Base-by-base conservation (phyloP, 2,329 filamentous ascomycete species). In the Hymenoscyphus scutula region DNA sequence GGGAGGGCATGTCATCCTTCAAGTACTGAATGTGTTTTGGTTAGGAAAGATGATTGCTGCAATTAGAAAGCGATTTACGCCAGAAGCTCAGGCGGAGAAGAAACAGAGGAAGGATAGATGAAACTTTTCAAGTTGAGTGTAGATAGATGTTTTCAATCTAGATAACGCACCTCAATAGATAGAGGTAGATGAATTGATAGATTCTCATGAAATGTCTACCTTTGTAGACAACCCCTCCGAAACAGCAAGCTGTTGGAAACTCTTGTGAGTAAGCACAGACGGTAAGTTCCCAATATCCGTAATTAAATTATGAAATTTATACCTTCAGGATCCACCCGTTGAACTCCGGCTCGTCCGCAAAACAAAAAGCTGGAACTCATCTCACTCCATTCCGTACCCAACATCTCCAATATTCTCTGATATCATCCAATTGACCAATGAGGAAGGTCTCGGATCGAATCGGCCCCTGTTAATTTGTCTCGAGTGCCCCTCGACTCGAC, bases 11-110 rank as follows among this genome's bases (percentile, higher is more conserved):
- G 60, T 89, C 7, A 84, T 82, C 0, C 81, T 95, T 30, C 92
- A 91, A 71, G 79, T 82, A n/a, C 78, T 94, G 61, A 94, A 94
- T 76, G 85, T 90, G 69, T 90, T 87, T 76, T 94, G 91, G 91
- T 93, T 93, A 74, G 80, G 85, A 72, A 91, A 90, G 82, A 94
- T 94, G 91, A 86, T 70, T 56, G 62, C 64, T 2, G 67, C 69
- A 1, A 66, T 70, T 3, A 67, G 55, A 54, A 72, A 69, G 61
- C 61, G 68, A 15, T 72, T 70, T 53, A 59, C 58, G 7, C 58
- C 58, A 38, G 58, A 59, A 38, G 58, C 58, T 45, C 34, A 37
- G 27, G 58, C 58, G 25, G 55, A 57, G 58, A 41, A 37, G 27
- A 54, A 53, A 30, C 58, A 23, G 27, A 54, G 27, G 25, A 54